phyloP scores from a whole-genome alignment of 1,284 basidiomycete species.

The Cutaneotrichosporon spelunceum region DNA sequence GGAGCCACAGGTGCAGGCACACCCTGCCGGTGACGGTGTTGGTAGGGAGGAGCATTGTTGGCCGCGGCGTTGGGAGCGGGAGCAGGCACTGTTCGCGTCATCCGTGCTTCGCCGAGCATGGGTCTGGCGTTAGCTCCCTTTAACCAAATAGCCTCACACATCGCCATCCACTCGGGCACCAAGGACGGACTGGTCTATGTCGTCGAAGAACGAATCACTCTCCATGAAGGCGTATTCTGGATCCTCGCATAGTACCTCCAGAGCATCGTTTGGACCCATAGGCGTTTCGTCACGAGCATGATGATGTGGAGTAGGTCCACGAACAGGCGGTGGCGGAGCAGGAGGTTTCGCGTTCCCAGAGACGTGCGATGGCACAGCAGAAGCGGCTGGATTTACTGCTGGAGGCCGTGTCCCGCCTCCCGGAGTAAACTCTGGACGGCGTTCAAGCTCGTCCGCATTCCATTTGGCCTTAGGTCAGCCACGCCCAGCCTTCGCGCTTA shows the following conservation, averaged over 20 bases:
- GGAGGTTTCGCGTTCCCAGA: conserved; percentile 18
- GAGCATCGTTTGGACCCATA: conserved; percentile 28
- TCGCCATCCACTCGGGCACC: neutral
- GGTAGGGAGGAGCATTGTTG: conserved; percentile 27
- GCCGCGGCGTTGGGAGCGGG: neutral
- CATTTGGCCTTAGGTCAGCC: conserved; percentile 63
- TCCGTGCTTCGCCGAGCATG: conserved; percentile 5
- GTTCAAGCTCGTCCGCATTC: conserved; percentile 67
- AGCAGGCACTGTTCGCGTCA: neutral
- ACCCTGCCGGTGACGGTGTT: conserved; percentile 45
- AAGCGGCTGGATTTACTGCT: conserved; percentile 16
- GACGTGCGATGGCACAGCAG: conserved; percentile 27
- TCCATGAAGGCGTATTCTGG: conserved; percentile 29
- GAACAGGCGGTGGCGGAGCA: conserved; percentile 3
- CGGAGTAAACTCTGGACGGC: conserved; percentile 67
- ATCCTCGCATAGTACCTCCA: conserved; percentile 26
- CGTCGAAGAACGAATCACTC: conserved; percentile 35
- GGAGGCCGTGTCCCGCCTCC: conserved; percentile 17
- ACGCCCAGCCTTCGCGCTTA: conserved; percentile 52
- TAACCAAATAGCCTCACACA: conserved; percentile 14
- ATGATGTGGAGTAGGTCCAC: neutral
- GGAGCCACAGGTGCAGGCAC: conserved; percentile 8
- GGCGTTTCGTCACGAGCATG: conserved; percentile 23
- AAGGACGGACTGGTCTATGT: conserved; percentile 24
- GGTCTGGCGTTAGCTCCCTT: conserved; percentile 12